These are phyloP conservation scores for Neotropicomus parvogracilis DNA, from an alignment of 1,284 basidiomycete genomes.

Conservation along the genomic window DNA sequence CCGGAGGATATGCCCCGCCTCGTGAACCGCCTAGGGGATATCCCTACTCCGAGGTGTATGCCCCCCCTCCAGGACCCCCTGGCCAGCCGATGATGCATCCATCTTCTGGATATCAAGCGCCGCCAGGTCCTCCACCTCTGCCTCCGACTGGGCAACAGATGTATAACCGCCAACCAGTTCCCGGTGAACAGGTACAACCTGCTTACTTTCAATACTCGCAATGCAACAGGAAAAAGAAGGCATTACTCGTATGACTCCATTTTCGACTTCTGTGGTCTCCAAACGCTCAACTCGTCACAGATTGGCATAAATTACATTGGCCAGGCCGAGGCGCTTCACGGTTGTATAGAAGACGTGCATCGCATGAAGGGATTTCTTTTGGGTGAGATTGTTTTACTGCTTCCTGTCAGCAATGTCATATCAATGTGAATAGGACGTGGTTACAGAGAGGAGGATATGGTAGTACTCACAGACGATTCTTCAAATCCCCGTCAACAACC, in stretches of 20 bases:
- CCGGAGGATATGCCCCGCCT: conserved; percentile 23
- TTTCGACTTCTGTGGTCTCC: background rate
- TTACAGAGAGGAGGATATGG: conserved; percentile 80
- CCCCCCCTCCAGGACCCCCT: conserved; percentile 41
- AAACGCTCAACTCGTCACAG: conserved; percentile 33
- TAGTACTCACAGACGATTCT: conserved; percentile 81
- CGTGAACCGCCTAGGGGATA: conserved; percentile 27
- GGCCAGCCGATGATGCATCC: conserved; percentile 9
- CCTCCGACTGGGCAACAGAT: conserved; percentile 64
- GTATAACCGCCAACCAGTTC: conserved; percentile 63
- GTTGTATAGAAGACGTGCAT: conserved; percentile 86
- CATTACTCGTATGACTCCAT: conserved; percentile 58
- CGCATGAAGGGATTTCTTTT: conserved; percentile 75
- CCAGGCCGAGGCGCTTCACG: conserved; percentile 58
- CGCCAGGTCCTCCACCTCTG: conserved; percentile 40
- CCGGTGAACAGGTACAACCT: conserved; percentile 49
- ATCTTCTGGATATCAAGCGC: conserved; percentile 30
- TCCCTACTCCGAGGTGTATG: conserved; percentile 31
- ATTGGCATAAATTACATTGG: conserved; percentile 84
- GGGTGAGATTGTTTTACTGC: conserved; percentile 40
- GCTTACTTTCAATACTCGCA: conserved; percentile 82
- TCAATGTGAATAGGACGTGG: conserved; percentile 36
- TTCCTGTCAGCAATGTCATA: background rate
- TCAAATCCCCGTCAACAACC: conserved; percentile 62
- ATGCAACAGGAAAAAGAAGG: conserved; percentile 78